Evolutionary conservation across 768 basidiomycete genomes (phyloP), one percentile per base, ranked within the genome.

Genomic region (Amylocystis lapponica): DNA sequence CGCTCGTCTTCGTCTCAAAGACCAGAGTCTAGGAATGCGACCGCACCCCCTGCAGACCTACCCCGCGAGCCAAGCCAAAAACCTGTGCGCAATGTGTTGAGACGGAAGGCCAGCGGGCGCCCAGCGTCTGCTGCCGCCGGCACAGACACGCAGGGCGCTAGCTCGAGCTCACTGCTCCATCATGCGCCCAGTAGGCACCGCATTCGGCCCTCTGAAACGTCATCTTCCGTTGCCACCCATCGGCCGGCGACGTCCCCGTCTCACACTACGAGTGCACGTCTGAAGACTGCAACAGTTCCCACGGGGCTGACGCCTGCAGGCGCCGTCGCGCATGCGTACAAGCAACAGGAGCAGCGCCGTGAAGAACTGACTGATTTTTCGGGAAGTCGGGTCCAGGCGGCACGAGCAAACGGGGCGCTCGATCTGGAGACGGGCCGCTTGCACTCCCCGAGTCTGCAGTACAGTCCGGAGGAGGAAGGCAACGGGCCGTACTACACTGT

Each of bases 401-500:
- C 39, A 22, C 36, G n/a, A 29, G 21, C 39, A 14, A n/a, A 17
- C 27, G 19, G 19, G 35, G 17, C 8, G 35, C 4, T 27, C 20
- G 36, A 23, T 30, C 35, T 43, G 34, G 25, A 27, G 32, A 23
- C 19, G 11, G 40, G 44, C 47, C 2, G 19, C 47, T 2, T 23
- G 23, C 31, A 47, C 56, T 4, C 23, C 38, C 4, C 8, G 52
- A 58, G 39, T 32, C 53, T 12, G 48, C 42, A 17, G 53, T 48
- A 2, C n/a, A n/a, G n/a, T n/a, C n/a, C n/a, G n/a, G 58, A 36
- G 11, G 60, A 59, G 27, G 47, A 37, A 17, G 34, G 35, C 45
- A 59, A 11, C 49, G 65, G 61, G 9, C 76, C 78, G n/a, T 76
- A 79, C 39, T 79, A 78, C 50, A 76, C 78, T 3, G 70, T 80